Evolutionary conservation across 1,284 basidiomycete genomes (phyloP), one percentile per base, ranked within the genome.

Genomic region (Paramarasmius palmivorus): DNA sequence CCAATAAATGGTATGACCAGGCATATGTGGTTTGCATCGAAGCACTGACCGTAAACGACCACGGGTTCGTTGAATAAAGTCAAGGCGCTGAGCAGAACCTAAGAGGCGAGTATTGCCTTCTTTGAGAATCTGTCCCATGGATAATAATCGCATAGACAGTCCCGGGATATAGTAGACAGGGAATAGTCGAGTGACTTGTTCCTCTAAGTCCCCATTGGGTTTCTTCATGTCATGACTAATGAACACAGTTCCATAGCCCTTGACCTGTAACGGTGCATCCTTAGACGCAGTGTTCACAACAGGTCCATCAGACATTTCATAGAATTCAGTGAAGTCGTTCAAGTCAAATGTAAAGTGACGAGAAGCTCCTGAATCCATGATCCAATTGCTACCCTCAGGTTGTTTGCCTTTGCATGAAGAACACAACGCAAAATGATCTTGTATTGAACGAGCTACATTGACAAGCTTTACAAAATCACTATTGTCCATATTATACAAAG

Each of bases 291-390:
- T 53, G 12, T 48, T 53, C 3, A 48, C 51, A 2, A 36, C 22
- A 14, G 36, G 4, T 10, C 45, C 45, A 48, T 32, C 4, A 20
- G 48, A 7, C 2, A 22, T 29, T 23, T 48, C 5, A 23, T 49
- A 14, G 25, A 32, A 53, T 25, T 15, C 22, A 32, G 44, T 32
- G 26, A 53, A 53, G 44, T 53, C 51, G 14, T 53, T 36, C 25
- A 53, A 23, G 20, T 34, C 20, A 26, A 17, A 1, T 4, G 45
- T 49, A 34, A 53, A 53, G 45, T 53, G 51, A 1, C 10, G 17
- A 2, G 44, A 53, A 2, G 51, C 51, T 17, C 51, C 51, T 3
- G 51, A 53, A 32, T 53, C 51, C 14, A 53, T 3, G 6, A 53
- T 22, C 45, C 9, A 47, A 26, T 20, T 20, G 15, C 22, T 14